Percentiles rank a stretch among this genome's conserved stretches.
Evolutionary conservation across 2,329 filamentous ascomycete species (phyloP).

Genomic region (Chaetomiaceae sp.): DNA sequence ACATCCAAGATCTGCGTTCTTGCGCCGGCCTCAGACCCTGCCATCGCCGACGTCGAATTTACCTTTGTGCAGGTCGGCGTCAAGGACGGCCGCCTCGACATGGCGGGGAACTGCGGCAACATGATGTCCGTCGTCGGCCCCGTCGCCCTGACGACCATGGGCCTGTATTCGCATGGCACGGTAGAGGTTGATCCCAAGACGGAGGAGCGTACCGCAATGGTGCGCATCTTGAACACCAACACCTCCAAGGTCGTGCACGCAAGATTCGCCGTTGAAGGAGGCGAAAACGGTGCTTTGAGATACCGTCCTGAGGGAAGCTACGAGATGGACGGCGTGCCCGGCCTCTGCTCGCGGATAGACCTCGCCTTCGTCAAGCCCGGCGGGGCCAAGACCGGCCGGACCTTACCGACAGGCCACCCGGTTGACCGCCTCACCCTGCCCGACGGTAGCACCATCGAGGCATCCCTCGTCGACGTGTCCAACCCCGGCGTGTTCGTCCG

Average conservation of each 20-base stretch:
- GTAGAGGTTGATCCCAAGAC: constrained; percentile 9
- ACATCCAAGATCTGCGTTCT: constrained; percentile 69
- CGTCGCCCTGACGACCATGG: constrained; percentile 51
- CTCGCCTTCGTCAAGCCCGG: constrained; percentile 37
- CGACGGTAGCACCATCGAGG: constrained; percentile 29
- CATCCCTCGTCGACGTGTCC: constrained; percentile 37
- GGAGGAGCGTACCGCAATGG: constrained; percentile 33
- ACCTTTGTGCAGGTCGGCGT: constrained; percentile 68
- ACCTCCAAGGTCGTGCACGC: constrained; percentile 51
- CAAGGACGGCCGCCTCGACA: constrained; percentile 55
- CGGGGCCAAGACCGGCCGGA: constrained; percentile 38
- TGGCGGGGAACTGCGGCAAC: constrained; percentile 71
- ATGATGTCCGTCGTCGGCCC: constrained; percentile 65
- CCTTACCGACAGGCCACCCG: constrained; percentile 36
- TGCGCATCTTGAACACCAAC: constrained; percentile 67
- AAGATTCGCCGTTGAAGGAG: constrained; percentile 33
- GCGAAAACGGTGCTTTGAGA: constrained; percentile 29
- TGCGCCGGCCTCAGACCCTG: constrained; percentile 31
- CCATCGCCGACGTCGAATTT: constrained; percentile 37
- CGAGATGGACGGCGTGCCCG: constrained; percentile 38
- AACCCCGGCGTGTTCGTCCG: constrained; percentile 41
- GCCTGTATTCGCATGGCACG: constrained; percentile 35
- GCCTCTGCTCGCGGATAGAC: constrained; percentile 32
- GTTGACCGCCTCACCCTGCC: constrained; percentile 31
- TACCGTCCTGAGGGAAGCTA: constrained; percentile 33